These are phyloP conservation scores for Alternaria viburni DNA, from an alignment of 2,329 filamentous ascomycete species.

Conservation along the genomic window DNA sequence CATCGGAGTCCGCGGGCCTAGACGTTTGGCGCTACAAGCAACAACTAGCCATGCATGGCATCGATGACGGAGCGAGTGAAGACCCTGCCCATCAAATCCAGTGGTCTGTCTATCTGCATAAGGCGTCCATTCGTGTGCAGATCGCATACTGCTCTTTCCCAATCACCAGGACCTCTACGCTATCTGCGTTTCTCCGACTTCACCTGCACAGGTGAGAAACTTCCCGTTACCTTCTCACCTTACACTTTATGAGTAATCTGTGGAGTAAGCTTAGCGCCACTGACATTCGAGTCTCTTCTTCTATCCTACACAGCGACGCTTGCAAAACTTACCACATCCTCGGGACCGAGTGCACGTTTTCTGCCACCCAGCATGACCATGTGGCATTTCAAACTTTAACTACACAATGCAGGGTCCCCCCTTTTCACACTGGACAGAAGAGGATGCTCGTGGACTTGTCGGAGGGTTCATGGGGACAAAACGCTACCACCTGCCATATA, in stretches of 20 bases:
- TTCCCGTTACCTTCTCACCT: neutral
- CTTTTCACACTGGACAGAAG: neutral
- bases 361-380: slow-evolving; percentile 6
- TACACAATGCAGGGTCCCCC: neutral
- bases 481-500: neutral
- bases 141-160: neutral
- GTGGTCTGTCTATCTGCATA: neutral
- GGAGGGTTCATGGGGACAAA: neutral
- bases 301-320: neutral
- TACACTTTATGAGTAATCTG: neutral
- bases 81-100: neutral
- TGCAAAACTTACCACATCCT: neutral
- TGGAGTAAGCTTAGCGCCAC: neutral
- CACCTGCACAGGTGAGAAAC: neutral
- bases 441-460: neutral
- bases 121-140: neutral
- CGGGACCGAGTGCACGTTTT: neutral
- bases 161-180: neutral
- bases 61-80: neutral
- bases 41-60: neutral
- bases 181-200: neutral
- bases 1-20: neutral
- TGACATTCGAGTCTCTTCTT: neutral
- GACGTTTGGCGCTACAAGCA: neutral
- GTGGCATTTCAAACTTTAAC: neutral